Evolutionary conservation across 192 early-diverging fungal species (phyloP), one percentile per base, ranked within the genome.

Genomic region (Umbelopsis vinacea): DNA sequence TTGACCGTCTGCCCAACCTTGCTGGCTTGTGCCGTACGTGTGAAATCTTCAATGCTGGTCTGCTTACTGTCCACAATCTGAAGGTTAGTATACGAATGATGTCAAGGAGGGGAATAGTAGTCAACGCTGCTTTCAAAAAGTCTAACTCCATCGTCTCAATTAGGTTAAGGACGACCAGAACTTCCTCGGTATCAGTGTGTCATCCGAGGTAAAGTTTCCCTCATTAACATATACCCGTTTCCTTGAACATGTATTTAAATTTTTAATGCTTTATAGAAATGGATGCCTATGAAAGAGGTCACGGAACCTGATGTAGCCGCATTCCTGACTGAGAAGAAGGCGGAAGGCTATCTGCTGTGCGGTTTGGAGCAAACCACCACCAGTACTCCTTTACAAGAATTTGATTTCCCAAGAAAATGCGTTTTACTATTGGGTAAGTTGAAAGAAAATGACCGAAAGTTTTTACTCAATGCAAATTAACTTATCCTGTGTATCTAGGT

Each of bases 31-130:
- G 71, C 67, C 79, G 88, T 57, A 89, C 88, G 11, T 85, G 84
- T 57, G 88, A 89, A 68, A 89, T 88, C 4, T 89, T 89, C 72
- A 89, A 89, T 52, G 86, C 88, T 8, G 81, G 82, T 53, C 53
- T 76, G 21, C 68, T 89, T 11, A 79, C 82, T 17, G 75, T 89
- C 14, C 68, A 74, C 40, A 79, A 69, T 48, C 35, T 88, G 54
- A 76, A 75, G 69, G 80, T 85, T 33, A 19, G 70, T 45, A 66
- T 29, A 6, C 2, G 7, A 21, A 3, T 24, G 3, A 22, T 29
- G 5, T 35, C 26, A 17, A 38, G 3, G 6, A 40, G 17, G 9
- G 14, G 3, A 29, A 29, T 29, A 2, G 29, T 3, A 2, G 29
- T 29, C 3, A 29, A n/a, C n/a, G n/a, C 29, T 3, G 29, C 29